phyloP scores from a whole-genome alignment of 352 stramenopile species.

The Globisporangium spinosum region DNA sequence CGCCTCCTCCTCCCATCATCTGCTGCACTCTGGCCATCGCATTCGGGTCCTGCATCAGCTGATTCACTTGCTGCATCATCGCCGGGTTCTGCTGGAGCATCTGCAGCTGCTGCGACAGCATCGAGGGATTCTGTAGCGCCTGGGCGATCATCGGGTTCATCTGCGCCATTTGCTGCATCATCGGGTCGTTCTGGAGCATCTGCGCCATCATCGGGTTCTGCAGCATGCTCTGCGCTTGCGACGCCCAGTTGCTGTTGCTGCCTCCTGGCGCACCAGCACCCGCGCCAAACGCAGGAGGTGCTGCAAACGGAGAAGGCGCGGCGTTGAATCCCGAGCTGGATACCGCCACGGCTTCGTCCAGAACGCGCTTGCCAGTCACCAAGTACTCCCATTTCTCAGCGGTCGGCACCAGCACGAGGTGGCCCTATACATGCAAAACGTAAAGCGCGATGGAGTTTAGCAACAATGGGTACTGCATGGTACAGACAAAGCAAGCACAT shows the following conservation, averaged over 20 bases:
- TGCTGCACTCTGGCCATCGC: constrained; percentile 72
- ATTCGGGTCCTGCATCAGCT: constrained; percentile 78
- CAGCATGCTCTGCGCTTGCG: constrained; percentile 61
- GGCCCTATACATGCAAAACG: constrained; percentile 25
- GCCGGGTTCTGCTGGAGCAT: constrained; percentile 70
- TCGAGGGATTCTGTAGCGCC: constrained; percentile 66
- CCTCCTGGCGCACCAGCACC: background rate
- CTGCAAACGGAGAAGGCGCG: constrained; percentile 13
- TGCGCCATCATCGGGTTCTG: constrained; percentile 75
- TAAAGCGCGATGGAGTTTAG: background rate
- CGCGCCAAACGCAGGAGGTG: background rate
- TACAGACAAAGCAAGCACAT: background rate
- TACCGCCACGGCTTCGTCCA: constrained; percentile 39
- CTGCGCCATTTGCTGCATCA: constrained; percentile 80
- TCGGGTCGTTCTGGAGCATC: constrained; percentile 59
- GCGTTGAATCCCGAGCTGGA: constrained; percentile 13
- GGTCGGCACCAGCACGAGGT: constrained; percentile 65
- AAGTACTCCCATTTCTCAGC: constrained; percentile 77
- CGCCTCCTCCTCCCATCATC: constrained; percentile 34
- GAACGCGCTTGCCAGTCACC: constrained; percentile 54
- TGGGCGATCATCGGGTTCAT: constrained; percentile 78
- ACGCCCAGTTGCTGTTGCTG: constrained; percentile 35
- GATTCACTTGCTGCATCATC: constrained; percentile 79
- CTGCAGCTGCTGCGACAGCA: constrained; percentile 65
- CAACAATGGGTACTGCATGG: background rate